A percentile compares a stretch with the other conserved stretches of the same genome.
phyloP scores from a whole-genome alignment of 2,329 filamentous ascomycete species.

The Botryosphaeria dothidea region DNA sequence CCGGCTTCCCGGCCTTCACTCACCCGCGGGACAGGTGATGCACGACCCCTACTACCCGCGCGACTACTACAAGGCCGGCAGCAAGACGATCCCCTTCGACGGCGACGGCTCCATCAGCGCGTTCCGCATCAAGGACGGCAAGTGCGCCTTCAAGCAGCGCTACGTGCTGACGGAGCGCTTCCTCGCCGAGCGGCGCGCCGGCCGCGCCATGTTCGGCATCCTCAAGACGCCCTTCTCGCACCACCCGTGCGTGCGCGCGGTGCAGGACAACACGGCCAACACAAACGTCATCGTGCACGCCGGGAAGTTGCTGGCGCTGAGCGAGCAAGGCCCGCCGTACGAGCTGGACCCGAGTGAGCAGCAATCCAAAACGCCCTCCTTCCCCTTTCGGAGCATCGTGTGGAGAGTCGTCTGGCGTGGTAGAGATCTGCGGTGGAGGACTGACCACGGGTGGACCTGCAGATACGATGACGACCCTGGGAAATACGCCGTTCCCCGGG shows the following conservation, averaged over 20 bases:
- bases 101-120: constrained; percentile 35
- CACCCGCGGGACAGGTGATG: constrained; percentile 42
- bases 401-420: too few relatives aligned
- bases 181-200: constrained; percentile 26
- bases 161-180: constrained; percentile 35
- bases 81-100: constrained; percentile 30
- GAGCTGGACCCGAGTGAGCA: constrained; percentile 24
- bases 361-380: neutral
- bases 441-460: neutral
- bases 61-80: constrained; percentile 31
- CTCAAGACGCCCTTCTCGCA: constrained; percentile 21
- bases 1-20: neutral
- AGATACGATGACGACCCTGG: neutral
- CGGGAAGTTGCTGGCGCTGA: constrained; percentile 10
- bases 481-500: neutral
- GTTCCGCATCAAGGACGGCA: constrained; percentile 32
- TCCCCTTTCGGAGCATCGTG: too few relatives aligned
- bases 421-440: too few relatives aligned
- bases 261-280: constrained; percentile 20
- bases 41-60: constrained; percentile 48
- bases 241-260: constrained; percentile 29
- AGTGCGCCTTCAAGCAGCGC: constrained; percentile 31
- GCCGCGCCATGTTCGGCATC: constrained; percentile 19
- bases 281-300: constrained; percentile 20
- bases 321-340: constrained; percentile 23